Conservation (phyloP, 768 basidiomycete species). For the Leccinellum albellum region DNA sequence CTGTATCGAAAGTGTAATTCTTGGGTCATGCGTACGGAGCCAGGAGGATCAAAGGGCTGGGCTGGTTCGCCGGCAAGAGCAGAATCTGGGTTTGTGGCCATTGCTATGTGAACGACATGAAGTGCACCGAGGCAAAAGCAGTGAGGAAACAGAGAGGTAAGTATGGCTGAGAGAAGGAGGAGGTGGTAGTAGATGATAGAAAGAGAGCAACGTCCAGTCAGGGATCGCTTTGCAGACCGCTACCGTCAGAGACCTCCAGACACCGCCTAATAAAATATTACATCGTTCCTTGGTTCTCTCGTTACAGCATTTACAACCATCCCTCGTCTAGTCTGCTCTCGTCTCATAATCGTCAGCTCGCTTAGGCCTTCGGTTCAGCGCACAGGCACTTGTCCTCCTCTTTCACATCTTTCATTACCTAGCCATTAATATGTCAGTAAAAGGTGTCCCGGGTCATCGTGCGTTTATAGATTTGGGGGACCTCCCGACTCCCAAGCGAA, state of each 20-base stretch:
- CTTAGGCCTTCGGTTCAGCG: conserved; percentile 23
- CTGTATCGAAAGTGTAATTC: conserved; percentile 39
- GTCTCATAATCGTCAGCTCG: conserved; percentile 10
- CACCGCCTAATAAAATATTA: conserved; percentile 25
- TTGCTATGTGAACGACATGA: conserved; percentile 29
- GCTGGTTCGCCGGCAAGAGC: conserved; percentile 35
- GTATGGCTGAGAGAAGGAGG: conserved; percentile 12
- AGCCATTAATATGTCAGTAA: conserved; percentile 19
- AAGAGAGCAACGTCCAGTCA: conserved; percentile 13
- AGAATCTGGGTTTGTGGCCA: conserved; percentile 22
- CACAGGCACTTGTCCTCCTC: conserved; percentile 50
- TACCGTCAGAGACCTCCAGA: conserved; percentile 23
- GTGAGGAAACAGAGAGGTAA: conserved; percentile 5
- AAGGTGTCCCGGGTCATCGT: conserved; percentile 22
- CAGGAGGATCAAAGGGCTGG: conserved; percentile 37
- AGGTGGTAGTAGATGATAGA: conserved; percentile 18
- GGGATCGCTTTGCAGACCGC: conserved; percentile 11
- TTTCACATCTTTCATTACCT: conserved; percentile 50
- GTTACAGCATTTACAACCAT: conserved; percentile 7
- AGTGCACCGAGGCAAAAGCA: conserved; percentile 10
- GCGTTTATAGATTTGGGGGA: conserved; percentile 25
- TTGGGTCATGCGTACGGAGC: conserved; percentile 49
- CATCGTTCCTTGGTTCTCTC: conserved; percentile 14
- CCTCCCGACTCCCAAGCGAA: conserved; percentile 23
- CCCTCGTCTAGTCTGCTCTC: conserved; percentile 7